Conservation (phyloP, 1,284 basidiomycete species). For the Blastosporella zonata region DNA sequence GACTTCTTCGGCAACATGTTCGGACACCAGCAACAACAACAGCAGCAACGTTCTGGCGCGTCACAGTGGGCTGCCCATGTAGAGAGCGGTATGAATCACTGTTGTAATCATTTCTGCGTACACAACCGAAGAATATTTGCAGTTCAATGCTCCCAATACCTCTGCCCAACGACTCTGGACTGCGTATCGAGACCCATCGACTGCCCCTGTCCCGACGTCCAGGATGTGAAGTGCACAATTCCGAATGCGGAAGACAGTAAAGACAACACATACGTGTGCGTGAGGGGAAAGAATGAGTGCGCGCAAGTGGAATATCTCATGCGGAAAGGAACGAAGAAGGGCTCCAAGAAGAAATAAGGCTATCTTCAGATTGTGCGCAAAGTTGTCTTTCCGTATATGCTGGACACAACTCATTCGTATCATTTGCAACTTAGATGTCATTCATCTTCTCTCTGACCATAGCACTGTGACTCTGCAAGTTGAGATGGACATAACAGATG, state of each 20-base stretch:
- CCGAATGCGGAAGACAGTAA: slow-evolving; percentile 46
- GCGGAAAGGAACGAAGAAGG: slow-evolving; percentile 22
- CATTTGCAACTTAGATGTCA: not conserved
- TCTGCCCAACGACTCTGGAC: slow-evolving; percentile 59
- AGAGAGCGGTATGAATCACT: slow-evolving; percentile 36
- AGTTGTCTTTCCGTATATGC: not conserved
- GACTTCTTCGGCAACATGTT: slow-evolving; percentile 67
- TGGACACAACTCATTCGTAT: not conserved
- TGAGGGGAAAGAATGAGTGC: slow-evolving; percentile 53
- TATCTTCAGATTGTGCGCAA: slow-evolving; percentile 1
- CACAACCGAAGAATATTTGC: slow-evolving; percentile 4
- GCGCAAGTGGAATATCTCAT: slow-evolving; percentile 45
- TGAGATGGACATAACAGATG: no score
- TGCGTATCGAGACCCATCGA: slow-evolving; percentile 52
- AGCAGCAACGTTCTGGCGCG: slow-evolving; percentile 42
- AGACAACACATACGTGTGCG: slow-evolving; percentile 54
- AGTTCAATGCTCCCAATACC: slow-evolving; percentile 59
- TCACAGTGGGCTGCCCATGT: slow-evolving; percentile 62
- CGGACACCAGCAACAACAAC: slow-evolving; percentile 48
- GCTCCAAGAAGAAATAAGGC: slow-evolving; percentile 13
- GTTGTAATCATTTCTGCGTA: not conserved
- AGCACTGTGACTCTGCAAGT: no score
- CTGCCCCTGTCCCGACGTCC: slow-evolving; percentile 58
- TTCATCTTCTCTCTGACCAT: not conserved
- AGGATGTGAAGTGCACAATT: slow-evolving; percentile 59